Conservation (phyloP, 192 early-diverging fungal genomes). For the Linnemannia zychae region DNA sequence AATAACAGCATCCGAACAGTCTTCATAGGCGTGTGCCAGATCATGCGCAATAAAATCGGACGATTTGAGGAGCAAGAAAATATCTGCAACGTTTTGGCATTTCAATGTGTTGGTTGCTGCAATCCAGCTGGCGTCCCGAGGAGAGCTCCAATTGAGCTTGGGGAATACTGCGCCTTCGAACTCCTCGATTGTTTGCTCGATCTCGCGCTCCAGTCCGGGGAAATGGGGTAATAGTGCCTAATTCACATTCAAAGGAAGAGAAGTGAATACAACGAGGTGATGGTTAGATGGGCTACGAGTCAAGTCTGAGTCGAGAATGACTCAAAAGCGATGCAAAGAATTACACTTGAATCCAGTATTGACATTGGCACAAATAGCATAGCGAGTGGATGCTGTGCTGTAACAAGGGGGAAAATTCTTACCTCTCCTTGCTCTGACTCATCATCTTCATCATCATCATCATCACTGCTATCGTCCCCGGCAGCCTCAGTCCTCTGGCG, state of each 20-base stretch:
- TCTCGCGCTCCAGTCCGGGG: slow-evolving; percentile 72
- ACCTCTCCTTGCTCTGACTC: slow-evolving; percentile 18
- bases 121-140: slow-evolving; percentile 95
- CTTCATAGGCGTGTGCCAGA: slow-evolving; percentile 79
- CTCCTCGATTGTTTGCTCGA: slow-evolving; percentile 74
- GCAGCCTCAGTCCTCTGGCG: slow-evolving; percentile 46
- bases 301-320: background rate
- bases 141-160: slow-evolving; percentile 96
- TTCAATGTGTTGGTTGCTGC: slow-evolving; percentile 81
- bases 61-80: slow-evolving; percentile 91
- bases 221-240: slow-evolving; percentile 64
- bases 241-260: background rate
- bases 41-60: slow-evolving; percentile 94
- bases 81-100: slow-evolving; percentile 82
- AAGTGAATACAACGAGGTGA: background rate
- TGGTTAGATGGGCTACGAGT: background rate
- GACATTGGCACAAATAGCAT: background rate
- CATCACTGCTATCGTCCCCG: slow-evolving; percentile 52
- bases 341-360: background rate
- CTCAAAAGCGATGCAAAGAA: background rate
- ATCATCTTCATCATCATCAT: slow-evolving; percentile 61
- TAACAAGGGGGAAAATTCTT: background rate
- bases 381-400: background rate
- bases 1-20: slow-evolving; percentile 65
- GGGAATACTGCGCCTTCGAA: slow-evolving; percentile 91